Conservation (phyloP, 2,329 filamentous ascomycete species). For the Phialophora verrucosa region DNA sequence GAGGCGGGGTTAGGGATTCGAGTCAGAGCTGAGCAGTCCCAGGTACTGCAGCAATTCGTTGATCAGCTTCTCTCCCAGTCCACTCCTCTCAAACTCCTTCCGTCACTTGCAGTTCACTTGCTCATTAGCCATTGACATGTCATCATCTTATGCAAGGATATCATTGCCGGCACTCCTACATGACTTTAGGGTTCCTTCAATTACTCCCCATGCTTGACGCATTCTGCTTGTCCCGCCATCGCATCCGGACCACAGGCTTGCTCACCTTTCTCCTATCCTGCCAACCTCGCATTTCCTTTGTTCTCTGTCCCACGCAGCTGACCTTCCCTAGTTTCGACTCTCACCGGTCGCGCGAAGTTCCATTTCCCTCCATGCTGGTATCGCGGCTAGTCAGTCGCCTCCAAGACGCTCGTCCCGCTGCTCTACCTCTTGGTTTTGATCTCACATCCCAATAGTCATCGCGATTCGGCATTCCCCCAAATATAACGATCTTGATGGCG, state of each 20-base stretch:
- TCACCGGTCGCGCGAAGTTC: conserved; percentile 6
- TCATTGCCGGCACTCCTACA: conserved; percentile 21
- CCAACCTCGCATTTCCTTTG: conserved; percentile 6
- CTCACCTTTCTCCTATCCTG: not conserved
- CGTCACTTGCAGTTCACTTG: conserved; percentile 24
- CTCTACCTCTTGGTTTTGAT: not conserved
- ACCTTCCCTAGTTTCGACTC: conserved; percentile 16
- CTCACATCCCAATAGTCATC: not conserved
- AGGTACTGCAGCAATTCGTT: conserved; percentile 25
- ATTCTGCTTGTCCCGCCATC: conserved; percentile 20
- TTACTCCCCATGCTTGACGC: conserved; percentile 9
- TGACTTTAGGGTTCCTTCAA: conserved; percentile 5
- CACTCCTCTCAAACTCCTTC: conserved; percentile 21
- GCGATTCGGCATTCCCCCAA: not conserved
- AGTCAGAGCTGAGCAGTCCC: conserved; percentile 13
- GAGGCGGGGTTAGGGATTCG: conserved; percentile 23
- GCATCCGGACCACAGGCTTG: conserved; percentile 2
- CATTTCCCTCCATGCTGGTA: conserved; percentile 1
- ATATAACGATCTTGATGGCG: not conserved
- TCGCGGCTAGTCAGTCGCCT: not conserved
- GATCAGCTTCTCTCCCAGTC: conserved; percentile 22
- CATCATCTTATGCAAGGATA: conserved; percentile 28
- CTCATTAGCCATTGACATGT: conserved; percentile 17
- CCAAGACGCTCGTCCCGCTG: not conserved
- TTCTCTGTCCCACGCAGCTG: conserved; percentile 14